phyloP scores from a whole-genome alignment of 2,329 filamentous ascomycete species.

The Aspergillus bombycis region DNA sequence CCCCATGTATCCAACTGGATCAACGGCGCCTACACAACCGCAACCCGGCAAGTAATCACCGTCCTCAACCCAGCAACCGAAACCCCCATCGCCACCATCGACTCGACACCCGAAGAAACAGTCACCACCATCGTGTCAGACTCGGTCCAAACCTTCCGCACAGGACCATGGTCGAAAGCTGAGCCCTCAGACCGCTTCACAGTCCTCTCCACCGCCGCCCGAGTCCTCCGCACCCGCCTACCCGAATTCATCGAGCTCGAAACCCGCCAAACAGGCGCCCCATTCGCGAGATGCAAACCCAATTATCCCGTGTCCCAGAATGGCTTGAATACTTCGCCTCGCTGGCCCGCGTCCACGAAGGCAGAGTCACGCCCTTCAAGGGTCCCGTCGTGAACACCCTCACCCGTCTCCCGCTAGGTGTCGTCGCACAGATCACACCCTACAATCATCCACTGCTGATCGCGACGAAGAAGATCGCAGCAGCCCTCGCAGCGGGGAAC shows the following conservation, averaged over 20 bases:
- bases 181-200: conserved; percentile 62
- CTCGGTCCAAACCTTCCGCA: conserved; percentile 45
- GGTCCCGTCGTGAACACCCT: conserved; percentile 44
- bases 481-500: conserved; percentile 46
- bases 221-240: conserved; percentile 56
- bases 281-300: conserved; percentile 70
- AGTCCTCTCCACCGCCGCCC: conserved; percentile 63
- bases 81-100: conserved; percentile 43
- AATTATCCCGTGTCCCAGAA: conserved; percentile 58
- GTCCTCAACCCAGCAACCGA: conserved; percentile 38
- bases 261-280: conserved; percentile 70
- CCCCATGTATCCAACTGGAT: conserved; percentile 37
- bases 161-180: conserved; percentile 60
- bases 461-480: conserved; percentile 43
- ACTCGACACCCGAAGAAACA: conserved; percentile 58
- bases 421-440: conserved; percentile 44
- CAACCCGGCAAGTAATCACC: conserved; percentile 19
- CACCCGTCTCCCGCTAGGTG: conserved; percentile 41
- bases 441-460: conserved; percentile 45
- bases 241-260: conserved; percentile 64
- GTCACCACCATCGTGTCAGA: conserved; percentile 55
- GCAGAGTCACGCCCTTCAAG: conserved; percentile 65
- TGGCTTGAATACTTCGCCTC: conserved; percentile 76
- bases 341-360: conserved; percentile 68
- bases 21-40: conserved; percentile 26